phyloP scores from a whole-genome alignment of 2,329 filamentous ascomycete genomes.

The Fusarium robinianum region DNA sequence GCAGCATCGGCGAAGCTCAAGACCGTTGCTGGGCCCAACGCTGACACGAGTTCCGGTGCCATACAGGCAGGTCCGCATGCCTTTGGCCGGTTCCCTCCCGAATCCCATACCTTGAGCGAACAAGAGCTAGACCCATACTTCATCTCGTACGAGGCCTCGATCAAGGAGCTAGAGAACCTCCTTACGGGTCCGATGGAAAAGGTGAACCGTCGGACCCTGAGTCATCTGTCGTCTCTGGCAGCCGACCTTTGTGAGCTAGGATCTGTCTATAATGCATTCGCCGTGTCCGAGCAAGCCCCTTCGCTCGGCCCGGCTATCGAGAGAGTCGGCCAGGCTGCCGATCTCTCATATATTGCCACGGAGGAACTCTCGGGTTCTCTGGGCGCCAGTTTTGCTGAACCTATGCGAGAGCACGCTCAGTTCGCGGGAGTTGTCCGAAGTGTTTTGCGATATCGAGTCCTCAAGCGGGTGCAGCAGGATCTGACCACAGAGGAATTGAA shows the following conservation, averaged over 20 bases:
- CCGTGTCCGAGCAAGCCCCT: slow-evolving; percentile 86
- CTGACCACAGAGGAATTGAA: slow-evolving; percentile 92
- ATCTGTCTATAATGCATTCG: slow-evolving; percentile 96
- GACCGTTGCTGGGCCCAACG: slow-evolving; percentile 49
- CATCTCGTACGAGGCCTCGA: slow-evolving; percentile 87
- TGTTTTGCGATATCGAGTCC: slow-evolving; percentile 84
- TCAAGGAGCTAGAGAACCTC: slow-evolving; percentile 86
- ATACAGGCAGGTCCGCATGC: slow-evolving; percentile 57
- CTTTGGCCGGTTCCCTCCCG: slow-evolving; percentile 81
- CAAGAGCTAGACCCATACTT: slow-evolving; percentile 96
- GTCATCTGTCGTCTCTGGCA: slow-evolving; percentile 80
- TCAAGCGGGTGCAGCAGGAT: slow-evolving; percentile 96
- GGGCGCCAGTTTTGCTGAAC: slow-evolving; percentile 94
- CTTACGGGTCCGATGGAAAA: slow-evolving; percentile 95
- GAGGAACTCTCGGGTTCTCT: slow-evolving; percentile 86
- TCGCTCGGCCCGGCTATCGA: slow-evolving; percentile 92
- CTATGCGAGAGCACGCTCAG: slow-evolving; percentile 96
- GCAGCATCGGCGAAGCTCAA: slow-evolving; percentile 85
- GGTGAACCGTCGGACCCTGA: slow-evolving; percentile 87
- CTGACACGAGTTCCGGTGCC: slow-evolving; percentile 44
- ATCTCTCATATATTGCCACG: slow-evolving; percentile 94
- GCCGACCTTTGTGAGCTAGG: slow-evolving; percentile 91
- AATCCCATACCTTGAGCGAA: slow-evolving; percentile 76
- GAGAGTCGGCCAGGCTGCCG: slow-evolving; percentile 89
- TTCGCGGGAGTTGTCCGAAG: slow-evolving; percentile 92